These are phyloP conservation scores for Epichloe elymi DNA, from an alignment of 2,329 filamentous ascomycete genomes.

Conservation along the genomic window DNA sequence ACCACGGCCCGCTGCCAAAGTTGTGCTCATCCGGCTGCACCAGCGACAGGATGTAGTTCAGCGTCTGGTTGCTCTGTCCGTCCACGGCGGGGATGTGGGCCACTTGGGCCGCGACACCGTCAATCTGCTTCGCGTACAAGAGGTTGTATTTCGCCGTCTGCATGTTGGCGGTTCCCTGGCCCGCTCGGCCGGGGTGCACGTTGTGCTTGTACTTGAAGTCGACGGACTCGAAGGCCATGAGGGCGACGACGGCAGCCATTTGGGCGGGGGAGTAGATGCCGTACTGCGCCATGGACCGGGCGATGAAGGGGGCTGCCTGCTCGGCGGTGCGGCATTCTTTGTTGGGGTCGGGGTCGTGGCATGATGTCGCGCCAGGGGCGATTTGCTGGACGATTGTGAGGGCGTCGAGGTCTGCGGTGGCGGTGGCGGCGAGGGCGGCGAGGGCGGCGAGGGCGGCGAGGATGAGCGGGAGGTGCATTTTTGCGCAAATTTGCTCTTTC, in stretches of 20 bases:
- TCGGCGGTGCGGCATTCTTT: constrained; percentile 54
- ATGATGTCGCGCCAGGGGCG: constrained; percentile 42
- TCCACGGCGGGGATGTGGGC: constrained; percentile 16
- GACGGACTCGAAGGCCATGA: constrained; percentile 59
- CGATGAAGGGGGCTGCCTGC: constrained; percentile 44
- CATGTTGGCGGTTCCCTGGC: constrained; percentile 57
- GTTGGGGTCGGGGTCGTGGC: constrained; percentile 25
- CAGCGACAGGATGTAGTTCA: constrained; percentile 29
- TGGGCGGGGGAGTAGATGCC: constrained; percentile 39
- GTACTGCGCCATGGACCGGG: constrained; percentile 43
- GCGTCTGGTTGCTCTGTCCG: constrained; percentile 17
- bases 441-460: background rate
- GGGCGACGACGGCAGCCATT: constrained; percentile 55
- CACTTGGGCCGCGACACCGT: constrained; percentile 22
- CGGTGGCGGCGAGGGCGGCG: constrained; percentile 4
- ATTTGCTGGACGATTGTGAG: constrained; percentile 35
- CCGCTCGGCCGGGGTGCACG: constrained; percentile 39
- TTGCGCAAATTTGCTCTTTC: background rate
- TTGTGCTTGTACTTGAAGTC: constrained; percentile 63
- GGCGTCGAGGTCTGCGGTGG: constrained; percentile 12
- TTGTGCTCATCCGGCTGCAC: constrained; percentile 37
- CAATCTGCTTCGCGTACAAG: constrained; percentile 32
- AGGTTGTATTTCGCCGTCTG: constrained; percentile 32
- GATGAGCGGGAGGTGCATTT: constrained; percentile 13
- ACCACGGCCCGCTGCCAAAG: constrained; percentile 42